Conservation (phyloP, 306 rosid genomes). For the Cercis canadensis region DNA sequence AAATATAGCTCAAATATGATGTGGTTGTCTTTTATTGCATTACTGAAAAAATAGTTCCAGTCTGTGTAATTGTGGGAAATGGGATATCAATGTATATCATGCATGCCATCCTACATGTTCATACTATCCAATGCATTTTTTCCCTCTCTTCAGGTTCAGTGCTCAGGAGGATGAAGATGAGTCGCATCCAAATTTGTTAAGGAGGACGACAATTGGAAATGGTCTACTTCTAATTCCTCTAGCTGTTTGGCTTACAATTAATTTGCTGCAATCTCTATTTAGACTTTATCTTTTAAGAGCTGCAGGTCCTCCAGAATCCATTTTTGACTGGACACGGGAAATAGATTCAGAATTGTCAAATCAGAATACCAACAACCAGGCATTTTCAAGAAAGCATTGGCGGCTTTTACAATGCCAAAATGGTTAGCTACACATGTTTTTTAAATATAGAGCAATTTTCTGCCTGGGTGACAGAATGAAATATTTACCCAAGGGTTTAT, state of each 20-base stretch:
- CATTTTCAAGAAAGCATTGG: constrained; percentile 95
- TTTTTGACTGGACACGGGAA: constrained; percentile 93
- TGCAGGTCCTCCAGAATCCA: constrained; percentile 91
- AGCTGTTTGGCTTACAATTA: constrained; percentile 32
- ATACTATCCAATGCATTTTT: constrained; percentile 12
- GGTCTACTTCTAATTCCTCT: constrained; percentile 55
- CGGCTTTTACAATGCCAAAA: constrained; percentile 97
- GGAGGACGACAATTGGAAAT: constrained; percentile 96
- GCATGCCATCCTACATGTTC: constrained; percentile 25
- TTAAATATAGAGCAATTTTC: constrained; percentile 28
- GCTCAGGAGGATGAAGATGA: constrained; percentile 98
- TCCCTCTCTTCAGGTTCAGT: constrained; percentile 66
- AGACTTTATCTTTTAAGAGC: constrained; percentile 34
- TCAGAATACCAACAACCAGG: constrained; percentile 83
- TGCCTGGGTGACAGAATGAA: constrained; percentile 20
- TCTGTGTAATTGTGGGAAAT: constrained; percentile 4
- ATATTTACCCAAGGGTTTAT: constrained; percentile 32
- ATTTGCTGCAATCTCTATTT: constrained; percentile 34
- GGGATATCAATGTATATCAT: constrained; percentile 2
- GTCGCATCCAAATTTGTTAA: constrained; percentile 65
- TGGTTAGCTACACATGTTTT: constrained; percentile 50
- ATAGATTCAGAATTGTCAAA: constrained; percentile 79
- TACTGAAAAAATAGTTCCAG: constrained; percentile 18
- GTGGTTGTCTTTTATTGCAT: constrained; percentile 32
- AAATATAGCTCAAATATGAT: constrained; percentile 10